These are phyloP conservation scores for Kwoniella dendrophila DNA, from an alignment of 768 basidiomycete genomes.

Conservation along the genomic window DNA sequence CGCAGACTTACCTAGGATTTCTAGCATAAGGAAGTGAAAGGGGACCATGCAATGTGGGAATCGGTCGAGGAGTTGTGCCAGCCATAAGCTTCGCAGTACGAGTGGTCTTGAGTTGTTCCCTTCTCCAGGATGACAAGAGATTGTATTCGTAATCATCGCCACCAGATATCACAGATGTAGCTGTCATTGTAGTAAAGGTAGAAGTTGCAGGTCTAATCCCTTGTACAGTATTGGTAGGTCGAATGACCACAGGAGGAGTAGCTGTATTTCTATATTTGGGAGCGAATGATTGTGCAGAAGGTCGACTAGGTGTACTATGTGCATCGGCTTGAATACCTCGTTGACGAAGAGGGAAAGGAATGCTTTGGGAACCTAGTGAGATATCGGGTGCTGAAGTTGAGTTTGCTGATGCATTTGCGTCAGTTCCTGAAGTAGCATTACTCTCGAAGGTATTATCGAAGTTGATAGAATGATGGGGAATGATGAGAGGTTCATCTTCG, in stretches of 20 bases:
- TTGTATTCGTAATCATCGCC: not conserved
- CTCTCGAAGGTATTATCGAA: conserved; percentile 6
- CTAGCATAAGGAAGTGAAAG: conserved; percentile 45
- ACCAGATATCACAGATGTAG: not conserved
- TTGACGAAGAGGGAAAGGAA: conserved; percentile 29
- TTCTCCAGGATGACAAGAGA: conserved; percentile 30
- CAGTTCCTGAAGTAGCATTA: conserved; percentile 7
- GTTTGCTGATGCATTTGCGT: conserved; percentile 2
- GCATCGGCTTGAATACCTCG: conserved; percentile 3
- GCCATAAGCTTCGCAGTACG: conserved; percentile 23
- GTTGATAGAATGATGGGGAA: not conserved
- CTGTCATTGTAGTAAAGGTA: not conserved
- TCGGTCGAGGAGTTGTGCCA: conserved; percentile 21
- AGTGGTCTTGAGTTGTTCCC: conserved; percentile 34
- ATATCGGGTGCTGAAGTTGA: conserved; percentile 29
- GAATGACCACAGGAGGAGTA: not conserved
- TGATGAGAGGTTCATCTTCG: conserved; percentile 9
- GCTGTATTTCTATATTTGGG: not conserved
- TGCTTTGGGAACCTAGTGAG: conserved; percentile 23
- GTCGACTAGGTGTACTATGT: conserved; percentile 4
- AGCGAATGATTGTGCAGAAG: conserved; percentile 5
- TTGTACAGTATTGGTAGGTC: not conserved
- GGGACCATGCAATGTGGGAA: conserved; percentile 43
- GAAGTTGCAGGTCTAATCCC: not conserved
- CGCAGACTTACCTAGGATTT: conserved; percentile 48